Percentiles rank a stretch among this genome's conserved stretches.
Evolutionary conservation across 495 filamentous ascomycete genomes (phyloP).

Genomic region (Aspergillus sclerotiicarbonarius): DNA sequence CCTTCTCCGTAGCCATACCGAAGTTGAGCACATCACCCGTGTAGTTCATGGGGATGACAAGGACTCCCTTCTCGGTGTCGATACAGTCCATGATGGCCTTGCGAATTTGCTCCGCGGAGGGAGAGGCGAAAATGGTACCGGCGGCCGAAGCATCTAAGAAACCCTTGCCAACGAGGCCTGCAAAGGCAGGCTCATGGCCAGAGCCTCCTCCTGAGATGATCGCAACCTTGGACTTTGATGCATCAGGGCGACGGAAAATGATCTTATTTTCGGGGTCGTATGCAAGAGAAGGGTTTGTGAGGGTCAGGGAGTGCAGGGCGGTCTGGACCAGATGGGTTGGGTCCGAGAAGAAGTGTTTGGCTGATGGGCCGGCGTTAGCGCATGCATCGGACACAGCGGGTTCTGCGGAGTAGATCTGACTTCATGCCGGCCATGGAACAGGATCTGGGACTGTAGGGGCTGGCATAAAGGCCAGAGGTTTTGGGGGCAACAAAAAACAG

Average conservation of each 20-base stretch:
- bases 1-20: constrained; percentile 92
- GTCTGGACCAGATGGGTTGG: constrained; percentile 75
- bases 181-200: constrained; percentile 91
- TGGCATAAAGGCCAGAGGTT: not conserved
- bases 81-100: constrained; percentile 71
- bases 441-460: constrained; percentile 1
- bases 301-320: constrained; percentile 72
- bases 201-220: constrained; percentile 88
- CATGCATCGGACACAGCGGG: not conserved
- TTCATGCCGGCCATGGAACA: constrained; percentile 12
- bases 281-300: constrained; percentile 82
- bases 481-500: not conserved
- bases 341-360: constrained; percentile 93
- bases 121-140: constrained; percentile 90
- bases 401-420: constrained; percentile 15
- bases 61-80: constrained; percentile 65
- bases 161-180: constrained; percentile 67
- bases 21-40: constrained; percentile 88
- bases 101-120: constrained; percentile 82
- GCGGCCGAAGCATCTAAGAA: constrained; percentile 84
- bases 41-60: constrained; percentile 68
- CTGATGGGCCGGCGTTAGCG: constrained; percentile 23
- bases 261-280: constrained; percentile 83
- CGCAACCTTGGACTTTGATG: constrained; percentile 60
- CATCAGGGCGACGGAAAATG: constrained; percentile 70